These are phyloP conservation scores for Mortierella sp. DNA, from an alignment of 371 early-diverging fungal species.

Conservation along the genomic window DNA sequence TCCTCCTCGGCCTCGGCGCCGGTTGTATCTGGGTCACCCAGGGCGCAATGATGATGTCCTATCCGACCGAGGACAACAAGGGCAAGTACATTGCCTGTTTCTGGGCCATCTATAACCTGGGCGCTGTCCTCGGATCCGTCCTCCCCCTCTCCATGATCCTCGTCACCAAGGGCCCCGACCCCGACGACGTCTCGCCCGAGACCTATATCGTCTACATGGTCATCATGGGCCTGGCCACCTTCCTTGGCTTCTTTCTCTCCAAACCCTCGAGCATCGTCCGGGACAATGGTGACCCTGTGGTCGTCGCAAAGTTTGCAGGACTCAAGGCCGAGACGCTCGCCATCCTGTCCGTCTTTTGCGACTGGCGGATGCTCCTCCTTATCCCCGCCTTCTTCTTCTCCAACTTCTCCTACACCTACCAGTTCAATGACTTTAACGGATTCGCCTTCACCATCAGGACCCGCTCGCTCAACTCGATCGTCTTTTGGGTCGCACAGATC, in stretches of 20 bases:
- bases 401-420: constrained; percentile 86
- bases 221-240: constrained; percentile 73
- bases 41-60: constrained; percentile 88
- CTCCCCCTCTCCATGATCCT: constrained; percentile 77
- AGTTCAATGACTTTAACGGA: constrained; percentile 70
- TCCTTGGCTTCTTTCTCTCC: constrained; percentile 66
- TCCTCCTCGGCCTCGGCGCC: constrained; percentile 75
- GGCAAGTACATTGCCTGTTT: constrained; percentile 84
- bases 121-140: constrained; percentile 75
- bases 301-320: constrained; percentile 64
- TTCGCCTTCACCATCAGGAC: constrained; percentile 75
- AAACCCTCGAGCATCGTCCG: constrained; percentile 72
- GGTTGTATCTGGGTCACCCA: constrained; percentile 81
- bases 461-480: constrained; percentile 75
- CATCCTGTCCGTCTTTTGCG: constrained; percentile 73
- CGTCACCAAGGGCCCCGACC: constrained; percentile 31
- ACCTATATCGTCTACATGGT: constrained; percentile 79
- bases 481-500: constrained; percentile 83
- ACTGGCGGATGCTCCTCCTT: constrained; percentile 73
- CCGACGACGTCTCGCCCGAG: constrained; percentile 40
- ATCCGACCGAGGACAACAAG: constrained; percentile 83
- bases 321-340: constrained; percentile 68
- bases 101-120: constrained; percentile 85
- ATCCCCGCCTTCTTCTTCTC: constrained; percentile 81
- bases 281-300: constrained; percentile 74